Evolutionary conservation across 2,329 filamentous ascomycete genomes (phyloP).

Genomic region (Blumeriella jaapii): DNA sequence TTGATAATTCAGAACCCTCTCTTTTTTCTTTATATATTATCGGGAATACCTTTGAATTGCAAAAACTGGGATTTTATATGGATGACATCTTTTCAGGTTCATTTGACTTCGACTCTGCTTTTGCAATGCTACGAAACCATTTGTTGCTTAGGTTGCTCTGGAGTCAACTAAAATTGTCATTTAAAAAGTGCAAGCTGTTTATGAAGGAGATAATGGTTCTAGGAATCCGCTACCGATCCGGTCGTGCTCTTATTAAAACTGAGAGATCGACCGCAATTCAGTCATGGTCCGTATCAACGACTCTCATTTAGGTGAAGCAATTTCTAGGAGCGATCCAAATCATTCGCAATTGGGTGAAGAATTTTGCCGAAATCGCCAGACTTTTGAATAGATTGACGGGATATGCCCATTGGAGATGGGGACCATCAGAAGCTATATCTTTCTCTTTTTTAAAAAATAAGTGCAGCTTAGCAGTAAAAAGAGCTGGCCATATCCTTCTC

Average conservation of each 20-base stretch:
- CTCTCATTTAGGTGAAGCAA: not conserved
- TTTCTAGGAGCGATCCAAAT: constrained; percentile 2
- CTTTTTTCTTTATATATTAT: no score
- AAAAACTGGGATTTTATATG: no score
- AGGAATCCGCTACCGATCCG: not conserved
- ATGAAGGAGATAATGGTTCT: not conserved
- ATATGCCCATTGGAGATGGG: constrained; percentile 1
- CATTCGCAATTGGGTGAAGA: constrained; percentile 1
- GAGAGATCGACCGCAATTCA: not conserved
- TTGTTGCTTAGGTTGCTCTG: no score
- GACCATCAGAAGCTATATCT: not conserved
- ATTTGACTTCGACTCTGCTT: no score
- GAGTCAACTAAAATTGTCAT: not conserved
- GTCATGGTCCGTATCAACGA: not conserved
- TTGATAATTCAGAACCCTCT: no score
- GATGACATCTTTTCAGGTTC: no score
- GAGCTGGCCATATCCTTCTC: not conserved
- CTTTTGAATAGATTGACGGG: constrained; percentile 1
- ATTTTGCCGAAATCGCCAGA: constrained; percentile 2
- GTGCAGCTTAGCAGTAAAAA: not conserved
- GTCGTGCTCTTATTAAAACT: not conserved
- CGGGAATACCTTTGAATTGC: no score
- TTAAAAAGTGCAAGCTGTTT: not conserved
- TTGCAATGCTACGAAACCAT: no score
- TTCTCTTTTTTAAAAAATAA: not conserved